Percentiles rank a stretch among this genome's conserved stretches.
Conservation (phyloP, 768 basidiomycete genomes). For the Trametes cinnabarina region DNA sequence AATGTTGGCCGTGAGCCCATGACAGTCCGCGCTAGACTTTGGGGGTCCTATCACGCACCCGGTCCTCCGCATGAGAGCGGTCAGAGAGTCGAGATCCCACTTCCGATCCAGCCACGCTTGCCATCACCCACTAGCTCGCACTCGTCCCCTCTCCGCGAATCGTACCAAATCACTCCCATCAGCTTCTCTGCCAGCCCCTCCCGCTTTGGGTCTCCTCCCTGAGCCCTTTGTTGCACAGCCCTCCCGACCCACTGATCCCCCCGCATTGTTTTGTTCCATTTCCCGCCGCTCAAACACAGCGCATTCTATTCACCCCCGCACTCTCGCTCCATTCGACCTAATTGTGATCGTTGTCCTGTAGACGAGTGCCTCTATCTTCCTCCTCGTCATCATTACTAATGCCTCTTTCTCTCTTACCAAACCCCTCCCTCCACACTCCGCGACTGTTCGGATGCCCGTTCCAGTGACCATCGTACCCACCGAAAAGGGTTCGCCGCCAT, state of each 20-base stretch:
- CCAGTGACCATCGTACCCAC: conserved; percentile 1
- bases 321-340: conserved; percentile 13
- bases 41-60: conserved; percentile 10
- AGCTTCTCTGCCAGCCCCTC: conserved; percentile 14
- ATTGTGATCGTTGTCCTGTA: conserved; percentile 19
- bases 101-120: background rate
- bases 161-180: conserved; percentile 13
- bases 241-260: conserved; percentile 1
- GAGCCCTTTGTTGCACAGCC: conserved; percentile 10
- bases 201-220: background rate
- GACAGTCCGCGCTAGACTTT: conserved; percentile 18
- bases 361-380: conserved; percentile 7
- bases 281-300: conserved; percentile 2
- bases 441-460: conserved; percentile 15
- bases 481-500: background rate
- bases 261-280: conserved; percentile 7
- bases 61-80: conserved; percentile 15
- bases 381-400: conserved; percentile 9
- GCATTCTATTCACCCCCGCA: background rate
- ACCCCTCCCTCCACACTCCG: conserved; percentile 10
- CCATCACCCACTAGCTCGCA: conserved; percentile 7
- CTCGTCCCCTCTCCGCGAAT: conserved; percentile 13
- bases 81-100: background rate
- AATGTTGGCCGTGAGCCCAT: background rate
- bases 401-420: conserved; percentile 12